These are phyloP conservation scores for Coprinopsis marcescibilis DNA, from an alignment of 768 basidiomycete genomes.

Conservation along the genomic window DNA sequence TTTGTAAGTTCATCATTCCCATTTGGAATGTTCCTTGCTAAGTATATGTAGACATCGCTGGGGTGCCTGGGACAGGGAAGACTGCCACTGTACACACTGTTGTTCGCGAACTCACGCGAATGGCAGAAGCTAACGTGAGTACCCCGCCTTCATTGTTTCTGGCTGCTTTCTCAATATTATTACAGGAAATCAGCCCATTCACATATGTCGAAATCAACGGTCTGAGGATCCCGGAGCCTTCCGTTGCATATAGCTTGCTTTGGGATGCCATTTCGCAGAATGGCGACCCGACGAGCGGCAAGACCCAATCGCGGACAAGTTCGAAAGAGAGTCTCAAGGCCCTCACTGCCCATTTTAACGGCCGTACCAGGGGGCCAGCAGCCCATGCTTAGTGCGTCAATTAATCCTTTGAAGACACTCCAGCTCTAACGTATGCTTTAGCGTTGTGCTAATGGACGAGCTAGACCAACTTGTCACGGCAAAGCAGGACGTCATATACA, in stretches of 20 bases:
- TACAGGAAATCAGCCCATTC: constrained; percentile 88
- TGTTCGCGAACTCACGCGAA: constrained; percentile 80
- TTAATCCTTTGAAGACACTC: background rate
- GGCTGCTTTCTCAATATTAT: background rate
- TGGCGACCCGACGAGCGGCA: constrained; percentile 44
- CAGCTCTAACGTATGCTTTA: constrained; percentile 25
- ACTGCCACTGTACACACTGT: constrained; percentile 97
- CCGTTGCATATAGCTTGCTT: constrained; percentile 85
- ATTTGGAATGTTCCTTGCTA: background rate
- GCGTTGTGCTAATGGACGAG: constrained; percentile 97
- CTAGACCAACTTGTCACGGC: constrained; percentile 93
- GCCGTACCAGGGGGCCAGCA: constrained; percentile 61
- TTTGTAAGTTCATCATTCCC: constrained; percentile 55
- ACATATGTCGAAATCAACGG: constrained; percentile 98
- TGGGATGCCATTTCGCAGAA: constrained; percentile 93
- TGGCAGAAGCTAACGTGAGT: constrained; percentile 76
- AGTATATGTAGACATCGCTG: constrained; percentile 76
- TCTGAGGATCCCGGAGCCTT: constrained; percentile 85
- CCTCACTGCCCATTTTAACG: constrained; percentile 73
- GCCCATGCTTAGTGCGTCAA: constrained; percentile 78
- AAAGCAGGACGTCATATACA: constrained; percentile 98
- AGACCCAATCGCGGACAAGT: constrained; percentile 60
- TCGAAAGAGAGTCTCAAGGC: constrained; percentile 79
- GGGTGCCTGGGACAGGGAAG: constrained; percentile 98
- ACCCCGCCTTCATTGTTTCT: background rate